Base-by-base conservation (phyloP, 2,329 filamentous ascomycete genomes). In the Aureobasidium zeae region DNA sequence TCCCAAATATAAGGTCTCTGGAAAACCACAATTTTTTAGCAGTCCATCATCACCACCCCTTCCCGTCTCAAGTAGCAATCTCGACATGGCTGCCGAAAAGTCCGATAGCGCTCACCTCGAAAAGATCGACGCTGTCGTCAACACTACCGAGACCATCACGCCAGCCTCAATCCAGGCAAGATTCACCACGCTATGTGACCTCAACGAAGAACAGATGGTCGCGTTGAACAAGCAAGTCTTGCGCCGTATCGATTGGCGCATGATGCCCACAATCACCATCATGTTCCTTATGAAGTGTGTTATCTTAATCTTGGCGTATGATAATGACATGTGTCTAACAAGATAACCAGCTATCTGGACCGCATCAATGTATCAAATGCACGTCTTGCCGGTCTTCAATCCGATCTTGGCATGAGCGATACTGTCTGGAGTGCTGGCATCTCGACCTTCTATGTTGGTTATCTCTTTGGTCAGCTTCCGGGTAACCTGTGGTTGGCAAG, bases 401-500 rank as follows among this genome's bases (percentile, higher is more conserved):
- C 56, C 16, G 61, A 66, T 47, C 52, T 69, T 5, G 50, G 56
- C 5, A 58, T 66, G 33, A 54, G 51, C 10, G 49, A 52, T 33
- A 35, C 50, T 41, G 5, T 63, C 22, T 71, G 68, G 58, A 60
- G 56, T 5, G 51, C 59, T 21, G 67, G 56, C 10, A 69, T 65
- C 24, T 69, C 58, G 31, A 56, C 62, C 44, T 71, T 64, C 49
- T 70, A 70, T 32, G 63, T 71, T 3, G 67, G 66, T 3, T 70
- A 65, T 13, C 39, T 52, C 2, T 7, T 39, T 3, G 60, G 65
- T 5, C 67, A 71, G 45, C 58, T 71, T 1, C 68, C 68, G 0
- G 68, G 65, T 15, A 71, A 70, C 49, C 54, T 71, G 20, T 61
- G 67, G 42, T 59, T 71, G 41, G 67, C 67, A 21, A 63, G 62